Base-by-base conservation (phyloP, 1,139 yeast species). In the Magnusiomyces suaveolens region DNA sequence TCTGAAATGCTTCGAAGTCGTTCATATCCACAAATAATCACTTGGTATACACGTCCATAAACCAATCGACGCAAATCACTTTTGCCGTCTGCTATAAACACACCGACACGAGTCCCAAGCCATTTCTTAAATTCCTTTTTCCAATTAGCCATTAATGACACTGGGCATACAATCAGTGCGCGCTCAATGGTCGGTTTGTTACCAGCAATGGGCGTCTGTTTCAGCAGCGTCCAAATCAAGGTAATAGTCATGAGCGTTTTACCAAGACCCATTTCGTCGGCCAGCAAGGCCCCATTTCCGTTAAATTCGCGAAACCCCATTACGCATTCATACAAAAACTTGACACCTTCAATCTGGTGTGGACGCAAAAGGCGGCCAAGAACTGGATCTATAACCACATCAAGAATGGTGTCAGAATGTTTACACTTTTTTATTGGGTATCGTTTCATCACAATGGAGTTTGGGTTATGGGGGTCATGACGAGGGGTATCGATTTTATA, bases 251-350 rank as follows among this genome's bases (percentile, higher is more conserved):
- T 89, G 41, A 92, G 70, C 0, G 97, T 90, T 65, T 92, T 92
- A 0, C 99, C 99, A 26, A 92, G 73, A 0, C 98, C 98, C 98
- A 92, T 92, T 65, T 92, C 97, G 68, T 92, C 98, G 0, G 98
- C 98, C 51, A 92, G 69, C 6, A 92, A 71, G 1, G 94, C 92
- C 0, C 98, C 97, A 50, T 72, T 66, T 1, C 84, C 87, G n/a
- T 71, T 66, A 33, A 69, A 69, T 26, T 75, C 72, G 41, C 76
- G 69, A 57, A 76, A 70, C 0, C 95, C 95, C 83, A 85, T 80
- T 1, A 89, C 76, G 62, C 96, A 87, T 55, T 86, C 86, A 63
- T 88, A 87, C 62, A 92, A 72, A 64, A 92, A 92, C 52, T 69
- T 68, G 0, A 90, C 86, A 0, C 96, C 98, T 60, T 84, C 92